Evolutionary conservation across 106 monocot species (phyloP).

Genomic region (Alisma plantagoaquatica): DNA sequence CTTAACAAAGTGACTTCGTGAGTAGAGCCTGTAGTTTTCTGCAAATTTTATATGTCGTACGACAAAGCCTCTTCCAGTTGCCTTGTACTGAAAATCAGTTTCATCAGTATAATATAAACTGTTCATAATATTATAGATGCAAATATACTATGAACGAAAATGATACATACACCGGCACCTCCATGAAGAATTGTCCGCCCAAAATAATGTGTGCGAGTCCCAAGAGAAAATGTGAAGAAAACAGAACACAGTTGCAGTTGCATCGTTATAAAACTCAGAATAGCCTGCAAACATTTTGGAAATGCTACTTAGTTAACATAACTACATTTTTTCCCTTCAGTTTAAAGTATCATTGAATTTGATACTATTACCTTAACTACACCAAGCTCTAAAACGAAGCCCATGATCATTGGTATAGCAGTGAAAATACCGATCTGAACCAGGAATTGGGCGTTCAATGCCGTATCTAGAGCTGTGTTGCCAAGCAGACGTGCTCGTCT

Average conservation of each 20-base stretch:
- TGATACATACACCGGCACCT: constrained; percentile 65
- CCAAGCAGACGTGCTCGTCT: constrained; percentile 35
- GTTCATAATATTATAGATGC: background rate
- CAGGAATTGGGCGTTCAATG: constrained; percentile 93
- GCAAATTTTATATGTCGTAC: constrained; percentile 87
- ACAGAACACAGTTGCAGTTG: constrained; percentile 86
- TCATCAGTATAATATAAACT: background rate
- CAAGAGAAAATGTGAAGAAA: constrained; percentile 98
- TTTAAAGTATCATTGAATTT: background rate
- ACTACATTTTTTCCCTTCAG: background rate
- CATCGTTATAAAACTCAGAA: constrained; percentile 90
- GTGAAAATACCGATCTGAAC: constrained; percentile 97
- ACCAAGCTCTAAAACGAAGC: constrained; percentile 79
- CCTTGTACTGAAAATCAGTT: constrained; percentile 50
- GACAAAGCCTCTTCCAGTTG: constrained; percentile 99
- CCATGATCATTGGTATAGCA: constrained; percentile 97
- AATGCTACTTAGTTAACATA: background rate
- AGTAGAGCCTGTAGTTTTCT: constrained; percentile 87
- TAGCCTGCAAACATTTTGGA: constrained; percentile 44
- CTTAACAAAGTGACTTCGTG: constrained; percentile 96
- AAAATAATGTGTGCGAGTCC: constrained; percentile 95
- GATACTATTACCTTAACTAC: constrained; percentile 45
- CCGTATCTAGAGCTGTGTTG: constrained; percentile 83
- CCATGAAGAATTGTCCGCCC: constrained; percentile 98
- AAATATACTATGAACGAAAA: background rate